Percentiles rank a stretch among this genome's conserved stretches.
phyloP scores from a whole-genome alignment of 768 basidiomycete genomes.

The Lentinula guzmanii region DNA sequence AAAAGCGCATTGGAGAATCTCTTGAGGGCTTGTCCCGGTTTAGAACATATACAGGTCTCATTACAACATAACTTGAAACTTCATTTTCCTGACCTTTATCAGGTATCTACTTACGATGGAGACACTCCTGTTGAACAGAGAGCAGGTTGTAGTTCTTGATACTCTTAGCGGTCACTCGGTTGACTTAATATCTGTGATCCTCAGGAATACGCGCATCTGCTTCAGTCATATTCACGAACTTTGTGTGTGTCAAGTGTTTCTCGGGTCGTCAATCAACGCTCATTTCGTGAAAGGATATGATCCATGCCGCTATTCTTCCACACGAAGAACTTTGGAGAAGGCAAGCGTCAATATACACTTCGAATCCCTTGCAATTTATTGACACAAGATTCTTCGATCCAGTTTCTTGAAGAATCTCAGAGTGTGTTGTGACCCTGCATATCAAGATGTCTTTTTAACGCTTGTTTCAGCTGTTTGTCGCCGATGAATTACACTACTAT shows the following conservation, averaged over 20 bases:
- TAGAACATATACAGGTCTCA: conserved; percentile 53
- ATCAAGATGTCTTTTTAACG: neutral
- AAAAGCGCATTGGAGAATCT: conserved; percentile 63
- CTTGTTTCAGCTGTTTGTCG: conserved; percentile 54
- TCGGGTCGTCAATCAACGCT: neutral
- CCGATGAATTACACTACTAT: conserved; percentile 89
- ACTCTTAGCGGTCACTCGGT: neutral
- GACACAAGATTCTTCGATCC: neutral
- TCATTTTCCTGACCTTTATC: neutral
- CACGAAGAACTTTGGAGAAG: conserved; percentile 81
- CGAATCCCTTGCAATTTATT: neutral
- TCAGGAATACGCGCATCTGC: conserved; percentile 65
- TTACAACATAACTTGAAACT: neutral
- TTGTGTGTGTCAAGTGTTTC: conserved; percentile 50
- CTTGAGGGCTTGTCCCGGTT: conserved; percentile 48
- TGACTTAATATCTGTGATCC: neutral
- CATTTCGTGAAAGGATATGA: conserved; percentile 55
- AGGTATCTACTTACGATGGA: conserved; percentile 82
- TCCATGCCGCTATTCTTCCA: conserved; percentile 81
- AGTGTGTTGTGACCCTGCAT: conserved; percentile 17
- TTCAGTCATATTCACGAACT: conserved; percentile 86
- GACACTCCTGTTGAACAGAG: conserved; percentile 75
- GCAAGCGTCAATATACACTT: conserved; percentile 23
- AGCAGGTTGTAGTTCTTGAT: conserved; percentile 31
- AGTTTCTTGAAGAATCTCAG: conserved; percentile 76